Percentiles rank a stretch among this genome's conserved stretches.
These are phyloP conservation scores for thale cress (Arabidopsis thaliana) DNA, from an alignment of 345 rosid genomes.

Conservation along the genomic window DNA sequence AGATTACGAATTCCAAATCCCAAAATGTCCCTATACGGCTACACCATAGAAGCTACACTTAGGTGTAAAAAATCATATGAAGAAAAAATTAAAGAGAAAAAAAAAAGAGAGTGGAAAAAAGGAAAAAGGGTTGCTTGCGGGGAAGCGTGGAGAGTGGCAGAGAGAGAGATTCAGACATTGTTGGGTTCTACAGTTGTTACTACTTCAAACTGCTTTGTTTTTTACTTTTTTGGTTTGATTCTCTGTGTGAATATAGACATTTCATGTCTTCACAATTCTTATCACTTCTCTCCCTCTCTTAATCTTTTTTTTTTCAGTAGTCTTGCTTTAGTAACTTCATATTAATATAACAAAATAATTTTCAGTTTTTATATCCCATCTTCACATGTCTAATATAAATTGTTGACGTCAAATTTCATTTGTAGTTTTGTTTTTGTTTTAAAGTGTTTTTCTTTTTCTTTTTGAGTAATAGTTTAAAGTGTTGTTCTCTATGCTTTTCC, in stretches of 20 bases:
- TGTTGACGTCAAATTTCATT: conserved; percentile 14
- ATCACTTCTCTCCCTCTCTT: not conserved
- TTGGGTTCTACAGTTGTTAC: conserved; percentile 43
- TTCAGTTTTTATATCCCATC: not conserved
- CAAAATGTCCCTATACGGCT: conserved; percentile 38
- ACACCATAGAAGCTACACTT: conserved; percentile 35
- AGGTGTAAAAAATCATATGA: conserved; percentile 32
- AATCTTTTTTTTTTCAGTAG: not conserved
- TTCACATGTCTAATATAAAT: not conserved
- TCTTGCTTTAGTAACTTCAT: too few species aligned
- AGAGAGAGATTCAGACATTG: conserved; percentile 42
- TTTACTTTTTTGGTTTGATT: conserved; percentile 37
- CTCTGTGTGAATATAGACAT: conserved; percentile 41
- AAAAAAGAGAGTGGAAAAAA: conserved; percentile 34
- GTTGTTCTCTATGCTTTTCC: not conserved
- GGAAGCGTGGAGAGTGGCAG: conserved; percentile 69
- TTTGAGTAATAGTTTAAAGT: not conserved
- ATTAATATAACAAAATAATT: not conserved
- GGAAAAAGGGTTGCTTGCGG: conserved; percentile 65
- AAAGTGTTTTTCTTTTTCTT: not conserved
- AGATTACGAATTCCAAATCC: conserved; percentile 36
- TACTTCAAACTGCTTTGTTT: conserved; percentile 38
- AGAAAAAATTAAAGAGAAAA: not conserved
- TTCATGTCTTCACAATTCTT: conserved; percentile 37
- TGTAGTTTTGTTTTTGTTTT: not conserved